Conservation (phyloP, 345 rosid species). For the Eucalyptus paniculata region DNA sequence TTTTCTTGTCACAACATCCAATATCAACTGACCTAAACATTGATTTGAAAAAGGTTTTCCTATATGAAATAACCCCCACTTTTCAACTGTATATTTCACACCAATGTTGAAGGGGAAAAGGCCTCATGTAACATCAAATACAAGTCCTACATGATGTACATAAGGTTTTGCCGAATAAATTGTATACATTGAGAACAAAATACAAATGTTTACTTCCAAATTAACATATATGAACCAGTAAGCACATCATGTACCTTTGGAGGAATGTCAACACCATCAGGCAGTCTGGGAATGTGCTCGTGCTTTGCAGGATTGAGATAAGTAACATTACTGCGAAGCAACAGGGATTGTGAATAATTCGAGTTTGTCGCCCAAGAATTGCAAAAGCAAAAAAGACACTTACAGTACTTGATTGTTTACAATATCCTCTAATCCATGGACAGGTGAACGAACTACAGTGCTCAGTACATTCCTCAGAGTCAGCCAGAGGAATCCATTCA, state of each 20-base stretch:
- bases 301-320: conserved; percentile 43
- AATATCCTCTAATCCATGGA: conserved; percentile 53
- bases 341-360: not conserved
- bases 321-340: conserved; percentile 52
- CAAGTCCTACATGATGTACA: not conserved
- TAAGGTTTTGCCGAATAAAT: not conserved
- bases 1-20: not conserved
- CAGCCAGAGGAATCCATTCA: conserved; percentile 83
- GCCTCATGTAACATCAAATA: not conserved
- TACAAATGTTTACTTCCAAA: not conserved
- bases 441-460: conserved; percentile 39
- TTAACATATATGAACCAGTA: not conserved
- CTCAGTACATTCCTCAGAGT: conserved; percentile 44
- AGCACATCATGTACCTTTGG: conserved; percentile 37
- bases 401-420: conserved; percentile 60
- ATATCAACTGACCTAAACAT: not conserved
- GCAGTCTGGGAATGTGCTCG: conserved; percentile 64
- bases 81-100: not conserved
- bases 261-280: conserved; percentile 58
- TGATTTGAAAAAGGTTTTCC: not conserved
- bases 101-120: not conserved
- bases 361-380: not conserved
- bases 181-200: not conserved
- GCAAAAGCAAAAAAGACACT: conserved; percentile 13
- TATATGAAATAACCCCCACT: not conserved